Percentiles rank a stretch among this genome's conserved stretches.
Evolutionary conservation across 768 basidiomycete species (phyloP).

Genomic region (Austroboletus eburneus): DNA sequence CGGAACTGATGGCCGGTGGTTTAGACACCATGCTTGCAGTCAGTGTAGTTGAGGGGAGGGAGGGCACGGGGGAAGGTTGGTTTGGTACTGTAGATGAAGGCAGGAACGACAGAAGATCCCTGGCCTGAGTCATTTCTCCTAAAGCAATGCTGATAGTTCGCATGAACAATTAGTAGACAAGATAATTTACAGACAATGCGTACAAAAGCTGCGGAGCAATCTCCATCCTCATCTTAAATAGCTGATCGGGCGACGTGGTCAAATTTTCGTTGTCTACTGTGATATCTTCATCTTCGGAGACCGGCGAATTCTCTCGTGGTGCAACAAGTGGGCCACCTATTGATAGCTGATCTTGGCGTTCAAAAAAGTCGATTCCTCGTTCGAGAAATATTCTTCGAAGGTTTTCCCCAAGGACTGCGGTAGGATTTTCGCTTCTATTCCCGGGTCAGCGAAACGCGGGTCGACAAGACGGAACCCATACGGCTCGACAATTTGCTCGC

Average conservation of each 20-base stretch:
- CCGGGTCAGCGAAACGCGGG: conserved; percentile 16
- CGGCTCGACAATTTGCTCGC: conserved; percentile 69
- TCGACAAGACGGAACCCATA: conserved; percentile 34
- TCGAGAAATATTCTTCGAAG: conserved; percentile 68
- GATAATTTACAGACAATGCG: conserved; percentile 29
- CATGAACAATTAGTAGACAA: conserved; percentile 13
- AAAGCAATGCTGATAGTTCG: conserved; percentile 52
- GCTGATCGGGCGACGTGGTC: conserved; percentile 69
- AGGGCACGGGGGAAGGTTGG: conserved; percentile 26
- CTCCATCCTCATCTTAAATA: conserved; percentile 69
- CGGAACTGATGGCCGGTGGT: conserved; percentile 58
- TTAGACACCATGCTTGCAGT: conserved; percentile 65
- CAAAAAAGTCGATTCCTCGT: conserved; percentile 73
- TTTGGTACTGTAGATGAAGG: conserved; percentile 41
- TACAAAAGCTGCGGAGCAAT: conserved; percentile 71
- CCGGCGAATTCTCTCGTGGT: conserved; percentile 24
- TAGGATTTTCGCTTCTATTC: conserved; percentile 50
- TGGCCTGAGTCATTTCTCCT: conserved; percentile 77
- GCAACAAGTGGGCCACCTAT: conserved; percentile 21
- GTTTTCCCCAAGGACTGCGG: conserved; percentile 58
- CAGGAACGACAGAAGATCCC: conserved; percentile 61
- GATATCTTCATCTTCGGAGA: conserved; percentile 26
- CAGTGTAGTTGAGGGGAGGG: conserved; percentile 36
- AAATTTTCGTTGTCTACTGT: conserved; percentile 30
- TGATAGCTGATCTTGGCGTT: conserved; percentile 37